These are phyloP conservation scores for Rubroboletus satanas DNA, from an alignment of 768 basidiomycete species.

Conservation along the genomic window DNA sequence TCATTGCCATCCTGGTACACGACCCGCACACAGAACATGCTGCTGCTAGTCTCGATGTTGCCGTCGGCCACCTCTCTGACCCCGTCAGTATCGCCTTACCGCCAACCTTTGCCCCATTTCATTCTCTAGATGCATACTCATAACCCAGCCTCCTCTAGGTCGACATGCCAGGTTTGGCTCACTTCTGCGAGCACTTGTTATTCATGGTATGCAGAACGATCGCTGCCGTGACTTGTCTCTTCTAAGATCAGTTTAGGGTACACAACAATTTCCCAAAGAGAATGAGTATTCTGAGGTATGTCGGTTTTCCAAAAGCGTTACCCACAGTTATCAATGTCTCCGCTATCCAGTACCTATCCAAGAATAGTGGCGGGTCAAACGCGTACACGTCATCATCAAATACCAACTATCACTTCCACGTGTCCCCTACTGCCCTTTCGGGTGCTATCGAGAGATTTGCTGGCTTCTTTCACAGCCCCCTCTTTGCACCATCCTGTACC, in stretches of 20 bases:
- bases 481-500: constrained; percentile 83
- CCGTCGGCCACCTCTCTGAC: constrained; percentile 90
- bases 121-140: neutral
- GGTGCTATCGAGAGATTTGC: constrained; percentile 76
- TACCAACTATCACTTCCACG: constrained; percentile 85
- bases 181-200: constrained; percentile 93
- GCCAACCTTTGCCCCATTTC: neutral
- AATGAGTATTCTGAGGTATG: constrained; percentile 89
- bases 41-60: constrained; percentile 90
- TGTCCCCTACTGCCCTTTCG: constrained; percentile 57
- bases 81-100: constrained; percentile 55
- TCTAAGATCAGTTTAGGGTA: constrained; percentile 49
- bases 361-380: constrained; percentile 85
- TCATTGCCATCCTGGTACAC: constrained; percentile 81
- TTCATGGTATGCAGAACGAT: constrained; percentile 71
- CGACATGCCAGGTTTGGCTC: constrained; percentile 90
- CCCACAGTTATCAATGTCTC: neutral
- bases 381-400: constrained; percentile 90
- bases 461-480: constrained; percentile 89
- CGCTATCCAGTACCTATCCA: constrained; percentile 57
- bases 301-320: neutral
- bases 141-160: constrained; percentile 38
- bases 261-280: constrained; percentile 80
- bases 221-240: neutral
- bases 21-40: constrained; percentile 90